A percentile compares a stretch with the other conserved stretches of the same genome.
Conservation (phyloP, 2,329 filamentous ascomycete genomes). For the Beauveria caledonica region DNA sequence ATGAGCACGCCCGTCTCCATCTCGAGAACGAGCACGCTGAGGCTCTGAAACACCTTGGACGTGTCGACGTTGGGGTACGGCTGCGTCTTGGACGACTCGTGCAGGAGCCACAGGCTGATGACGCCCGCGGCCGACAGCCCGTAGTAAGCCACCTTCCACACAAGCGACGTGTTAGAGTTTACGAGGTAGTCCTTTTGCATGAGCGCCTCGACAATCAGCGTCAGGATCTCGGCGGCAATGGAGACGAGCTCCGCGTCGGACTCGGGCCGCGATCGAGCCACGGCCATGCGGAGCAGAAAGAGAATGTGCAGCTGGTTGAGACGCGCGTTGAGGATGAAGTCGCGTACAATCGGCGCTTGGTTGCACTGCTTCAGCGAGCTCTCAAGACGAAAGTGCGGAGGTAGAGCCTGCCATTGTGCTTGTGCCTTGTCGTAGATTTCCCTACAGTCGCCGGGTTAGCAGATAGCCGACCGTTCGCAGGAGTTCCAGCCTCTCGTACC, state of each 20-base stretch:
- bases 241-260: conserved; percentile 9
- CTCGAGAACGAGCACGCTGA: conserved; percentile 15
- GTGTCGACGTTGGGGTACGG: background rate
- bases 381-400: conserved; percentile 9
- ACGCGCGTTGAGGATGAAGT: conserved; percentile 9
- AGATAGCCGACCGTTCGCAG: background rate
- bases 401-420: conserved; percentile 9
- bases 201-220: conserved; percentile 8
- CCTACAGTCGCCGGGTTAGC: background rate
- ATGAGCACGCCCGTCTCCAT: conserved; percentile 15
- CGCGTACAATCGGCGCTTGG: background rate
- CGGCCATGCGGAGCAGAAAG: conserved; percentile 10
- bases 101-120: conserved; percentile 14
- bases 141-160: conserved; percentile 16
- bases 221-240: conserved; percentile 2
- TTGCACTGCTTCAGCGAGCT: conserved; percentile 9
- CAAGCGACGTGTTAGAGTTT: conserved; percentile 11
- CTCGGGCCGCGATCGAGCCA: background rate
- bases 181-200: conserved; percentile 12
- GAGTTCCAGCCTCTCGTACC: background rate
- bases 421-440: conserved; percentile 3
- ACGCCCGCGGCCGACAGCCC: conserved; percentile 16
- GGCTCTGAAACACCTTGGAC: conserved; percentile 14
- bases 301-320: conserved; percentile 10
- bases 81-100: conserved; percentile 9